These are phyloP conservation scores for Fusarium newnesense DNA, from an alignment of 2,329 filamentous ascomycete genomes.

Conservation along the genomic window DNA sequence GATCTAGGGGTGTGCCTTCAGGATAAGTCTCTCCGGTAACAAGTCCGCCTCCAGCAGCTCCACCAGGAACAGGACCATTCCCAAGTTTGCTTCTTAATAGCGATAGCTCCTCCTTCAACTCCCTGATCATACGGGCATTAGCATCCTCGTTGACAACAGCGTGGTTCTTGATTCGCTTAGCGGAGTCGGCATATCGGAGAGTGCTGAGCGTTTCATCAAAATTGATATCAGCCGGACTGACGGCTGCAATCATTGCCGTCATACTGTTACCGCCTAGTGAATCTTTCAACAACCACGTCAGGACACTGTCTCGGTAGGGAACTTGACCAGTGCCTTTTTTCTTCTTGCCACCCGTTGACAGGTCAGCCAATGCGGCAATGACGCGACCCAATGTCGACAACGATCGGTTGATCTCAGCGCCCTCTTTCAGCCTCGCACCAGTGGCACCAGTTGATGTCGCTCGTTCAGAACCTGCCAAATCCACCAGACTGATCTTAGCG, in stretches of 20 bases:
- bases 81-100: slow-evolving; percentile 88
- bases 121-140: slow-evolving; percentile 98
- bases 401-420: slow-evolving; percentile 97
- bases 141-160: slow-evolving; percentile 99
- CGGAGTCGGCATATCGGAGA: slow-evolving; percentile 94
- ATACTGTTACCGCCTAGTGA: slow-evolving; percentile 98
- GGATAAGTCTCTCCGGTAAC: slow-evolving; percentile 86
- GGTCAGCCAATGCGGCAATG: slow-evolving; percentile 92
- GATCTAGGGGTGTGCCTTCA: slow-evolving; percentile 89
- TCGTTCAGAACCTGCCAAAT: slow-evolving; percentile 96
- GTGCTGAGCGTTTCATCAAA: slow-evolving; percentile 98
- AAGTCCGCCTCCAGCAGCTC: slow-evolving; percentile 59
- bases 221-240: slow-evolving; percentile 98
- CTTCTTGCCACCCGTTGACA: slow-evolving; percentile 87
- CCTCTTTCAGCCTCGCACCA: slow-evolving; percentile 93
- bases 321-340: slow-evolving; percentile 77
- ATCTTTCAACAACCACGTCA: slow-evolving; percentile 97
- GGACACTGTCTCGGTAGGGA: slow-evolving; percentile 94
- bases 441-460: slow-evolving; percentile 97
- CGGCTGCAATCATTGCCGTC: slow-evolving; percentile 99
- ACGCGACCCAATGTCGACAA: slow-evolving; percentile 96
- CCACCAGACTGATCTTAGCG: slow-evolving; percentile 96
- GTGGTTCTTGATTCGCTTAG: slow-evolving; percentile 99
- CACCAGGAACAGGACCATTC: slow-evolving; percentile 57
- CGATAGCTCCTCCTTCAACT: slow-evolving; percentile 93